These are phyloP conservation scores for Fusarium circinatum DNA, from an alignment of 2,329 filamentous ascomycete species.

Conservation along the genomic window DNA sequence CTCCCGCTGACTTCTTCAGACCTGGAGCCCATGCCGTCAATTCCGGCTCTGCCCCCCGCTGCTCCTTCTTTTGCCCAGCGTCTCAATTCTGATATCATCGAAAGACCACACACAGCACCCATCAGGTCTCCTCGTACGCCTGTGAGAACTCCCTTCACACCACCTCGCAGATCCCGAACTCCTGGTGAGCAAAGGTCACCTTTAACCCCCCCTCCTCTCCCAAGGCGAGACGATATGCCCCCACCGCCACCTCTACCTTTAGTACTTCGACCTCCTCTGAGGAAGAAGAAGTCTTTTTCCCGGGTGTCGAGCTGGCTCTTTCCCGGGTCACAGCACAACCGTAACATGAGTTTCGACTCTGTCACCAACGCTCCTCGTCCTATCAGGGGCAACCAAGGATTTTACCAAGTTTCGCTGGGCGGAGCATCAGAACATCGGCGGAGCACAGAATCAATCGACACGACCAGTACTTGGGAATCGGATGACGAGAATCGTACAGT, in stretches of 20 bases:
- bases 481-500: conserved; percentile 57
- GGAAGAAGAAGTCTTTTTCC: conserved; percentile 75
- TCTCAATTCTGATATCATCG: conserved; percentile 57
- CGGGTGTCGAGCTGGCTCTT: conserved; percentile 70
- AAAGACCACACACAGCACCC: conserved; percentile 50
- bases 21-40: conserved; percentile 63
- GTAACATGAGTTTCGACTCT: conserved; percentile 58
- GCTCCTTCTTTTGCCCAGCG: conserved; percentile 68
- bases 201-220: conserved; percentile 40
- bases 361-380: conserved; percentile 66
- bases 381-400: conserved; percentile 63
- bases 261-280: conserved; percentile 67
- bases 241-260: conserved; percentile 68
- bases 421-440: conserved; percentile 44
- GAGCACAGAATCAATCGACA: conserved; percentile 60
- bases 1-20: conserved; percentile 48
- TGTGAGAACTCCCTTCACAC: conserved; percentile 46
- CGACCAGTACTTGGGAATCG: conserved; percentile 62
- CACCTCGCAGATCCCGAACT: conserved; percentile 44
- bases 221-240: conserved; percentile 48
- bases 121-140: conserved; percentile 49
- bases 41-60: conserved; percentile 66
- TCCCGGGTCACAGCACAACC: conserved; percentile 51
- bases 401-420: conserved; percentile 63
- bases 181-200: conserved; percentile 46